Evolutionary conservation across 2,329 filamentous ascomycete genomes (phyloP), one percentile per base, ranked within the genome.

Genomic region (Leptosphaerulina australis): DNA sequence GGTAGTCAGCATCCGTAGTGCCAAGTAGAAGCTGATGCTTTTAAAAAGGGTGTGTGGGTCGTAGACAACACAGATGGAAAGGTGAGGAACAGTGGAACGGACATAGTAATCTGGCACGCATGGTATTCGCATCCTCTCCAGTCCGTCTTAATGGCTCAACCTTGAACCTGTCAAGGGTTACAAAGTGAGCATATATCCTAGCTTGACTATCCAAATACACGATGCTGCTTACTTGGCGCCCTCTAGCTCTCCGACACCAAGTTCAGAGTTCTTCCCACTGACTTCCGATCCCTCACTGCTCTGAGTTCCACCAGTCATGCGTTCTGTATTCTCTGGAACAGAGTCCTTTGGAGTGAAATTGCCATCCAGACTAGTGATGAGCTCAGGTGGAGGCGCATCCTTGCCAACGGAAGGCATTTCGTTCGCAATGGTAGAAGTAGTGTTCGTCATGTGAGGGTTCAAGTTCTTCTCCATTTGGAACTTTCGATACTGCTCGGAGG

Each of bases 81-180:
- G 30, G 31, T 24, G 29, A 30, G 36, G 44, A 54, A 55, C 51
- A 53, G 61, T 53, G 29, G 57, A 64, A 77, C 78, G 67, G 67
- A 82, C 87, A 90, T 76, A 88, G 80, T 69, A 99, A 84, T 59
- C 94, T 86, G 30, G 94, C 92, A 63, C 93, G 86, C 85, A 88
- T 96, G 26, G 93, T 99, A 62, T 83, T 81, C 36, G 83, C 78
- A 76, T 94, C 89, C 76, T 99, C 94, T 65, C 91, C 91, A 7
- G 82, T 83, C 40, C 94, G 83, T 54, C 88, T 85, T 60, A 97
- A 76, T n/a, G 94, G 94, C 80, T 96, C 90, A 66, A 97, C 86
- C 72, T 85, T 88, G 77, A 97, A 96, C 49, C 49, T 53, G 50
- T 83, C 83, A 56, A 87, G 89, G 60, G 91, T n/a, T 37, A 47